Evolutionary conservation across 192 early-diverging fungal species (phyloP), one percentile per base, ranked within the genome.

Genomic region (Phlyctochytrium arcticum): DNA sequence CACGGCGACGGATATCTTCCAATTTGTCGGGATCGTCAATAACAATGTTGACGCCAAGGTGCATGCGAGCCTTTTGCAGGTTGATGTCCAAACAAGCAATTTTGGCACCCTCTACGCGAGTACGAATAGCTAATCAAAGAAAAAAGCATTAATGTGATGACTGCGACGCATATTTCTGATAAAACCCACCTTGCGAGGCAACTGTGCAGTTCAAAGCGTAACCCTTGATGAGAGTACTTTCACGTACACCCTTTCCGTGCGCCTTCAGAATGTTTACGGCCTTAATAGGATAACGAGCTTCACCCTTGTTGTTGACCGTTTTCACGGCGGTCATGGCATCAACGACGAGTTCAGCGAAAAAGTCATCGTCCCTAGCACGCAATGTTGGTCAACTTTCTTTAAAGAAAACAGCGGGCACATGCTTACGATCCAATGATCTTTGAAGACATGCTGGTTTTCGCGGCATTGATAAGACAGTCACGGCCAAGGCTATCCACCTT

Each of bases 31-130:
- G 97, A 72, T 99, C 93, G 73, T 99, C 97, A 48, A 99, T 89
- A 36, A 95, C 91, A 71, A 99, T 95, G 70, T 98, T 90, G 48
- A 99, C 93, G 50, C 97, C 97, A 37, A 99, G 75, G 75, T 92
- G 88, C 97, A 99, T 97, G 59, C 95, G 86, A 10, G 92, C 90
- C 80, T 96, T 98, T 78, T 95, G 93, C 48, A 99, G 84, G 84
- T 99, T 97, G 79, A 99, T 95, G 71, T 99, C 97, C 51, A 99
- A 79, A 63, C 92, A 95, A 12, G 96, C 92, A 79, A 99, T 96
- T 78, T 94, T 94, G 44, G 97, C 94, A 59, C 87, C 88, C 17
- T 72, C 78, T 57, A 99, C 80, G 54, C 80, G 82, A 44, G 89
- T 97, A 69, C 88, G 89, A 87, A 99, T 95, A 39, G 94, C 79